These are phyloP conservation scores for Amanita pseudoporphyria DNA, from an alignment of 768 basidiomycete species.

Conservation along the genomic window DNA sequence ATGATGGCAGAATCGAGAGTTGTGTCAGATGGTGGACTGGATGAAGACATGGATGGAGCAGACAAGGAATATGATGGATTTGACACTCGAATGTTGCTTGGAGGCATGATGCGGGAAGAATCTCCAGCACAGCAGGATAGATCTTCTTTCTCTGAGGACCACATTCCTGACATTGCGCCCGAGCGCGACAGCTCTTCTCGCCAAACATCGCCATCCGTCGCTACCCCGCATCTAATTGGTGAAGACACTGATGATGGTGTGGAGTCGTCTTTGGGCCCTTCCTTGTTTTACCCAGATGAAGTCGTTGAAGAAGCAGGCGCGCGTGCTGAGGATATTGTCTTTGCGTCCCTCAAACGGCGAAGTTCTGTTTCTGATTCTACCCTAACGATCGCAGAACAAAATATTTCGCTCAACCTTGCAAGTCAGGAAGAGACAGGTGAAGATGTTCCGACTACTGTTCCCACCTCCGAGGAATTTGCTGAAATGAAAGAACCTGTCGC, in stretches of 20 bases:
- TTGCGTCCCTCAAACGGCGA: not conserved
- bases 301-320: not conserved
- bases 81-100: conserved; percentile 11
- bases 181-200: conserved; percentile 6
- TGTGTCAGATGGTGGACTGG: conserved; percentile 4
- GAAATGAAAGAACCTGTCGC: conserved; percentile 13
- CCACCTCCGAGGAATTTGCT: not conserved
- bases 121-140: not conserved
- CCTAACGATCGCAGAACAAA: not conserved
- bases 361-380: not conserved
- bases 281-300: conserved; percentile 1
- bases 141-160: not conserved
- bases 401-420: not conserved
- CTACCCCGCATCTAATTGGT: not conserved
- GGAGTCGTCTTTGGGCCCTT: not conserved
- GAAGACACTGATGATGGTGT: not conserved
- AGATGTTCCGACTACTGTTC: not conserved
- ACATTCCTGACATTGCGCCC: not conserved
- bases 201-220: conserved; percentile 7
- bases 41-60: conserved; percentile 8
- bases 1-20: conserved; percentile 1
- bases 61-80: conserved; percentile 11
- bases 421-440: not conserved
- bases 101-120: not conserved
- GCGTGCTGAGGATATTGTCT: not conserved